Conservation (phyloP, 2,329 filamentous ascomycete genomes). For the Neofusicoccum ribis region DNA sequence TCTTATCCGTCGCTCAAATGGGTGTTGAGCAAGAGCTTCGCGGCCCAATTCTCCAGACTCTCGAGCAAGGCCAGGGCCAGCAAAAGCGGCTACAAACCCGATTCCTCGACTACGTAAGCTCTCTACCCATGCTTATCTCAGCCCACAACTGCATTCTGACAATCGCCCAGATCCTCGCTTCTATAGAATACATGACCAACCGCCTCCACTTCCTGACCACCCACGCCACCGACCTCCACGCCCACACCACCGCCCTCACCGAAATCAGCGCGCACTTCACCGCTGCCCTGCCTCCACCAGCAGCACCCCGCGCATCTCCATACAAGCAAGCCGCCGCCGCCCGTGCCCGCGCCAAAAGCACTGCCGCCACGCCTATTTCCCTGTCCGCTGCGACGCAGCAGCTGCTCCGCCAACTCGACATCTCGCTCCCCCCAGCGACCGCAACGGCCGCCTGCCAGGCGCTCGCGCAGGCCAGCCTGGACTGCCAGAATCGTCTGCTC, state of each 20-base stretch:
- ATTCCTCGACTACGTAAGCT: slow-evolving; percentile 46
- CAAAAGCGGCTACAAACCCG: slow-evolving; percentile 35
- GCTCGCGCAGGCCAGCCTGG: slow-evolving; percentile 30
- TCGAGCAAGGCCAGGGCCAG: slow-evolving; percentile 38
- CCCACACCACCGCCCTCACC: slow-evolving; percentile 34
- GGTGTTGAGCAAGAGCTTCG: slow-evolving; percentile 67
- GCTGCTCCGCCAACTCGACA: slow-evolving; percentile 34
- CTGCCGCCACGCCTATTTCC: slow-evolving; percentile 31
- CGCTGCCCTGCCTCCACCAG: slow-evolving; percentile 25
- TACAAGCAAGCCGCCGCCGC: slow-evolving; percentile 29
- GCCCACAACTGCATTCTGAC: neutral
- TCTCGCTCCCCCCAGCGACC: slow-evolving; percentile 27
- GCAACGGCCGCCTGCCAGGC: slow-evolving; percentile 26
- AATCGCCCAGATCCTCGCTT: slow-evolving; percentile 35
- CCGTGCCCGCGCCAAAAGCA: slow-evolving; percentile 32
- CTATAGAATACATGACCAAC: slow-evolving; percentile 44
- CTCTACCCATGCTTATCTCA: too few relatives aligned
- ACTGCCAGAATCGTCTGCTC: slow-evolving; percentile 37
- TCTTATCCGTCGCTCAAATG: slow-evolving; percentile 70
- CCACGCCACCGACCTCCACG: slow-evolving; percentile 29
- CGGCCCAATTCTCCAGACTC: slow-evolving; percentile 56
- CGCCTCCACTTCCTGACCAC: slow-evolving; percentile 32
- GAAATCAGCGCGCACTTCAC: slow-evolving; percentile 30
- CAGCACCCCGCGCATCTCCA: slow-evolving; percentile 25
- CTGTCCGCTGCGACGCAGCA: slow-evolving; percentile 35